Conservation (phyloP, 129 eudicot species). For the Dittrichia graveolens region DNA sequence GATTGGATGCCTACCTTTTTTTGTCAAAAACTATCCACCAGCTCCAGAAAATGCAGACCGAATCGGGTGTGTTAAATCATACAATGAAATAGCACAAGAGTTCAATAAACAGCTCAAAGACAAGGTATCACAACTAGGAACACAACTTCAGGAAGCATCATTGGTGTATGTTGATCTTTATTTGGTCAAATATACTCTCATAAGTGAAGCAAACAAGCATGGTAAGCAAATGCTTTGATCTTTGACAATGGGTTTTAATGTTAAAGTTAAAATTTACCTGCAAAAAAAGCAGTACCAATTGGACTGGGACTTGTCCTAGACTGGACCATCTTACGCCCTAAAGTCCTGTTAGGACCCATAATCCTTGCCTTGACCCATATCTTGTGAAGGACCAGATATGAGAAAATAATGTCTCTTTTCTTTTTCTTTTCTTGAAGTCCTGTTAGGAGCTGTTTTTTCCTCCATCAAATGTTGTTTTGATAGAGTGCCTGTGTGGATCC, state of each 20-base stretch:
- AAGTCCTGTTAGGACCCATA: no score
- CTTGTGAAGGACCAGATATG: no score
- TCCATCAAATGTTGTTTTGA: background rate
- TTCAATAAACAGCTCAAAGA: constrained; percentile 59
- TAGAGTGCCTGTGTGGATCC: no score
- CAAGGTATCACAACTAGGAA: constrained; percentile 43
- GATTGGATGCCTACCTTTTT: constrained; percentile 54
- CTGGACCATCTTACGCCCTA: background rate
- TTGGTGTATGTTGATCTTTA: constrained; percentile 55
- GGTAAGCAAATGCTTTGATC: constrained; percentile 36
- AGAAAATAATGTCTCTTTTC: no score
- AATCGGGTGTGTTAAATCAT: constrained; percentile 57
- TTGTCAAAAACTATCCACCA: constrained; percentile 41
- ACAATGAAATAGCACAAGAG: constrained; percentile 54
- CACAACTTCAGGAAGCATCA: constrained; percentile 38
- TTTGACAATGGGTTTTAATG: background rate
- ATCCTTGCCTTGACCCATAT: no score
- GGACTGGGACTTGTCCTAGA: background rate
- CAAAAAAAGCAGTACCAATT: background rate
- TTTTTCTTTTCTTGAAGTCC: no score
- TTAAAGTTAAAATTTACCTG: background rate
- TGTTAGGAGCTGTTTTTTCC: background rate
- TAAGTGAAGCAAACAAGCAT: constrained; percentile 45
- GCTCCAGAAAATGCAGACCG: constrained; percentile 45
- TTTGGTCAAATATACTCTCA: constrained; percentile 53